These are phyloP conservation scores for Cladosporium cucumerinum DNA, from an alignment of 2,329 filamentous ascomycete species.

Conservation along the genomic window DNA sequence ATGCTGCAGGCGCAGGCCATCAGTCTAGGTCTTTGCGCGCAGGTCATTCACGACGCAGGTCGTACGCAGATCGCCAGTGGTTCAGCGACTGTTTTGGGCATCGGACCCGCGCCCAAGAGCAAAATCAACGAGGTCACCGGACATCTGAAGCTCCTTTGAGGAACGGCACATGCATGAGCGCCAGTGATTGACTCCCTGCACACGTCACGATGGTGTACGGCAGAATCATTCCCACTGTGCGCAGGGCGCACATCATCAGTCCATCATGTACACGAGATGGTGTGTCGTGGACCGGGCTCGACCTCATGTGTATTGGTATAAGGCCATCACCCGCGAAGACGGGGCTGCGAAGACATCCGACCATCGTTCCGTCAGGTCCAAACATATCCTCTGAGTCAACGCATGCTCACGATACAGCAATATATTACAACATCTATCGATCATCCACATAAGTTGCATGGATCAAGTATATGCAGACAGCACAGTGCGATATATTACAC, in stretches of 20 bases:
- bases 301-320: background rate
- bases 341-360: background rate
- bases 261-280: background rate
- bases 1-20: conserved; percentile 76
- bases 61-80: conserved; percentile 94
- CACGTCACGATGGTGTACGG: background rate
- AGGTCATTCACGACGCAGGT: conserved; percentile 92
- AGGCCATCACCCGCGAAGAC: background rate
- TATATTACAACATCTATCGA: background rate
- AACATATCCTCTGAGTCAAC: background rate
- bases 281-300: background rate
- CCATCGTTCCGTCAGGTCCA: background rate
- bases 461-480: background rate
- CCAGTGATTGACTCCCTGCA: background rate
- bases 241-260: background rate
- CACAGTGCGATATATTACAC: background rate
- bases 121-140: conserved; percentile 84
- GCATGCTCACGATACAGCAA: background rate
- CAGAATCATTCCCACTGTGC: background rate
- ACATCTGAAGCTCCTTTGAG: conserved; percentile 74
- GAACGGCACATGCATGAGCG: conserved; percentile 4
- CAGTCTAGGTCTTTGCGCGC: conserved; percentile 78
- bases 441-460: background rate
- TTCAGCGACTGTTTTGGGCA: conserved; percentile 85
- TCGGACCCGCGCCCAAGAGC: conserved; percentile 71